These are phyloP conservation scores for Chloropicon primus DNA, from an alignment of 139 green algal genomes.

Conservation along the genomic window DNA sequence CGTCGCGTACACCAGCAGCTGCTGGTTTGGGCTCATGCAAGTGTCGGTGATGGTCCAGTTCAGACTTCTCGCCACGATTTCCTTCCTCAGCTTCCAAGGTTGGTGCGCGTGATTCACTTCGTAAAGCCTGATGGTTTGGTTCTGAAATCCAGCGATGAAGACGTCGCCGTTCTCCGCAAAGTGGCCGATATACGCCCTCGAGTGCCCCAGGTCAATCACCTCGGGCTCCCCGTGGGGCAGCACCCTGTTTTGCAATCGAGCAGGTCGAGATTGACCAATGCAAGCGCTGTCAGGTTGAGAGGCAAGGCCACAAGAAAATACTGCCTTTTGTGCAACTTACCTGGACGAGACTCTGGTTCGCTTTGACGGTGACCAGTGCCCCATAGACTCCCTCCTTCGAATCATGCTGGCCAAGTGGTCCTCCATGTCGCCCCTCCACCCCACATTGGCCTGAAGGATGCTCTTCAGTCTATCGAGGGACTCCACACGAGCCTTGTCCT, in stretches of 20 bases:
- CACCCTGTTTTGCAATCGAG: too few species aligned
- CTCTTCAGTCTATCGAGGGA: not conserved
- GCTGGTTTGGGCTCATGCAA: conserved; percentile 46
- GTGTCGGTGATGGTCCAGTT: conserved; percentile 74
- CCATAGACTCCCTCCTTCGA: not conserved
- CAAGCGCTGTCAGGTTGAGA: too few species aligned
- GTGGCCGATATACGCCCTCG: conserved; percentile 78
- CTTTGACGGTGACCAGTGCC: not conserved
- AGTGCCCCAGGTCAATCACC: conserved; percentile 42
- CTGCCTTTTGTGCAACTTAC: too few species aligned
- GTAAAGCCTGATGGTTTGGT: conserved; percentile 21
- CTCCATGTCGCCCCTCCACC: not conserved
- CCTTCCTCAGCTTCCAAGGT: conserved; percentile 18
- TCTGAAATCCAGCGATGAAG: conserved; percentile 62
- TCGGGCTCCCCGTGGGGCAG: not conserved
- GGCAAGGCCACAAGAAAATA: too few species aligned
- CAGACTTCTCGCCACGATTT: conserved; percentile 13
- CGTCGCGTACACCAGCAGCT: conserved; percentile 32
- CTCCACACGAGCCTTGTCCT: too few species aligned
- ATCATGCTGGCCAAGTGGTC: not conserved
- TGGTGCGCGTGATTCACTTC: conserved; percentile 4
- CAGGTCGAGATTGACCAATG: too few species aligned
- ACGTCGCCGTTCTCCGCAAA: conserved; percentile 61
- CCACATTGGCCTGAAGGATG: not conserved
- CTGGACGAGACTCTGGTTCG: not conserved